Base-by-base conservation (phyloP, 257 asterid species). In the Jasminum sambac region DNA sequence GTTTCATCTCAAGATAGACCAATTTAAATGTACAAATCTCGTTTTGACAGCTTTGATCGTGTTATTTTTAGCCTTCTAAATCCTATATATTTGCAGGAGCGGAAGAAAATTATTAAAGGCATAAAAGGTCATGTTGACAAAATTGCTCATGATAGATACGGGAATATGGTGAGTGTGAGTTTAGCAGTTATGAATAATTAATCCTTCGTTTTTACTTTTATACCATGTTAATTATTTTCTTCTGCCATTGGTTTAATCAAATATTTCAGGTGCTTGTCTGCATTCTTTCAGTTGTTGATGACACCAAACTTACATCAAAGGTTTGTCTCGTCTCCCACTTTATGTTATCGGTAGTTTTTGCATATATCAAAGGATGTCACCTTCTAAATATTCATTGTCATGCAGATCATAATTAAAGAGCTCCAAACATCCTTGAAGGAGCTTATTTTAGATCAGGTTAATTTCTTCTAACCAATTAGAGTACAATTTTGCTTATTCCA, bases 51-150 rank as follows among this genome's bases (percentile, higher is more conserved):
- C 26, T 71, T 57, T 23, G 30, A 14, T 69, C 12, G 21, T 44
- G 55, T 40, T 69, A 23, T 17, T 71, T 39, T 44, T 55, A 64
- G 63, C 19, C 23, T 58, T 67, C 66, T 68, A 41, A 58, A 61
- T 61, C 58, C 25, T 68, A 19, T 63, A 5, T 66, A 64, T 65
- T 41, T 78, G 73, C 73, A 94, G 99, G 99, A 91, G 63, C 84
- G 96, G 81, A 94, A 94, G 90, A 94, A 91, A 80, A 88, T 88
- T 66, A 85, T 94, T 83, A 89, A 91, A 81, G 98, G 95, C 71
- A 78, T 94, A 89, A 91, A 94, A 80, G 89, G 81, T 62, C 90
- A 84, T 44, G 84, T 89, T 52, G 88, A 77, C 52, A 91, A 91
- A 78, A 82, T 88, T 67, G 96, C 98, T 58, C 88, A 71, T 23